Conservation (phyloP, 192 early-diverging fungal genomes). For the Podila minutissima region DNA sequence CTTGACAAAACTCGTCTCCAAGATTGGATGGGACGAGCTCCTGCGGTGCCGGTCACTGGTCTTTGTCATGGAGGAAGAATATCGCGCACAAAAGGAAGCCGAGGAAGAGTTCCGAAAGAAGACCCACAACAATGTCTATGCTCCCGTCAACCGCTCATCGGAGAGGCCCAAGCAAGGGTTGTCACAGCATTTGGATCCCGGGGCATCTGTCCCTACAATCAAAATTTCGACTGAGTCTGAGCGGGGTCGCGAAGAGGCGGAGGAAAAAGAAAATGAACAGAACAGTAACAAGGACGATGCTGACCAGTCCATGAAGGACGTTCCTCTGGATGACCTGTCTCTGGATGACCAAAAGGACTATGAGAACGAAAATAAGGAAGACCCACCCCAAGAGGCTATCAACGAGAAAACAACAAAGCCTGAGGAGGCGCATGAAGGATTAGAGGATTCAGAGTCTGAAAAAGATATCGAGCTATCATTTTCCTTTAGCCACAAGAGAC, state of each 20-base stretch:
- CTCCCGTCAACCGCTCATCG: background rate
- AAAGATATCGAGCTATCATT: constrained; percentile 63
- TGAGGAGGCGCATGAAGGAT: constrained; percentile 51
- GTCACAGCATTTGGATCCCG: constrained; percentile 23
- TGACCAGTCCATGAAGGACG: constrained; percentile 40
- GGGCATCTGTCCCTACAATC: constrained; percentile 39
- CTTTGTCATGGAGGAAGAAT: constrained; percentile 99
- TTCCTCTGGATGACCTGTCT: constrained; percentile 37
- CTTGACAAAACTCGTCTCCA: constrained; percentile 80
- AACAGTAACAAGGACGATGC: constrained; percentile 14
- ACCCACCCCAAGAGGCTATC: constrained; percentile 4
- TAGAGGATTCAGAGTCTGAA: constrained; percentile 6
- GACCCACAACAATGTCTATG: constrained; percentile 6
- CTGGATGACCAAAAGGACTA: constrained; percentile 22
- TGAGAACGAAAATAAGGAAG: background rate
- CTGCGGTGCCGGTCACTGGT: constrained; percentile 86
- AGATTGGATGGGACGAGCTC: constrained; percentile 97
- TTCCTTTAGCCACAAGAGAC: constrained; percentile 91
- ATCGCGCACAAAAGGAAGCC: constrained; percentile 76
- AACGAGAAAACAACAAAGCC: constrained; percentile 52
- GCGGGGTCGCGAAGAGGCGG: constrained; percentile 33
- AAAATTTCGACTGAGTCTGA: constrained; percentile 46
- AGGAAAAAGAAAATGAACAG: constrained; percentile 18
- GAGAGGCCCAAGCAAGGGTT: constrained; percentile 16
- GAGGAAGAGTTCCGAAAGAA: constrained; percentile 71